Evolutionary conservation across 1,139 yeast species (phyloP).

Genomic region (Zygoascus meyerae): DNA sequence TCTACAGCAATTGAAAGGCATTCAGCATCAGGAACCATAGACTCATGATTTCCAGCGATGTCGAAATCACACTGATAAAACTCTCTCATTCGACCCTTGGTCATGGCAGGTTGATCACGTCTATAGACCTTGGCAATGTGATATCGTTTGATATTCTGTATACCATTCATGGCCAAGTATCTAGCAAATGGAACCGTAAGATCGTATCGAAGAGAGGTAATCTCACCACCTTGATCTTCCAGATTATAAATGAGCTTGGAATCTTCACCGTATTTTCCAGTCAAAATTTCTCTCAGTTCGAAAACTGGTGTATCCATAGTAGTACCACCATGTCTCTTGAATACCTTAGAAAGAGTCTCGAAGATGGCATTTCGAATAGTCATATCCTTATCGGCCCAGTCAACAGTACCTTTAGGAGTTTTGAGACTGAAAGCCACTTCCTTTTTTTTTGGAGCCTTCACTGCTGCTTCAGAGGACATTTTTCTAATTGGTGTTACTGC

Average conservation of each 20-base stretch:
- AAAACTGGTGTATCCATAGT: constrained; percentile 98
- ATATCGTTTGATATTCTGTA: constrained; percentile 82
- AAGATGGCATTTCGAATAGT: constrained; percentile 85
- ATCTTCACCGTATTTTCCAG: constrained; percentile 98
- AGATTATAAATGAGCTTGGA: constrained; percentile 90
- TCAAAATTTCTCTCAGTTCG: constrained; percentile 86
- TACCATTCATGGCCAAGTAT: constrained; percentile 89
- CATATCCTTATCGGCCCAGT: constrained; percentile 98
- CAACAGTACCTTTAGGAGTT: constrained; percentile 93
- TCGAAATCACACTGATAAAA: constrained; percentile 98
- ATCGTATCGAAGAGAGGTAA: constrained; percentile 90
- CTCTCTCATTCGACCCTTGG: constrained; percentile 99
- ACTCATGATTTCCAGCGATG: constrained; percentile 84
- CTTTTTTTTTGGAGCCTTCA: constrained; percentile 14
- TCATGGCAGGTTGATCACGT: constrained; percentile 99
- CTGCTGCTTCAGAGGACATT: constrained; percentile 14
- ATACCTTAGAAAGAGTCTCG: constrained; percentile 59
- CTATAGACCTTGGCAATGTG: constrained; percentile 97
- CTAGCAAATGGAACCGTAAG: constrained; percentile 97
- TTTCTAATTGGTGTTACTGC: background rate
- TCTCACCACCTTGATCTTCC: constrained; percentile 98
- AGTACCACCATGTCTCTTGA: constrained; percentile 95
- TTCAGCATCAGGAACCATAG: constrained; percentile 96
- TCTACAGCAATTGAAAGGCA: constrained; percentile 73
- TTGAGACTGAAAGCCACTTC: constrained; percentile 55